Conservation (phyloP, 164 flowering plant species). For the Euptelea pleiosperma region DNA sequence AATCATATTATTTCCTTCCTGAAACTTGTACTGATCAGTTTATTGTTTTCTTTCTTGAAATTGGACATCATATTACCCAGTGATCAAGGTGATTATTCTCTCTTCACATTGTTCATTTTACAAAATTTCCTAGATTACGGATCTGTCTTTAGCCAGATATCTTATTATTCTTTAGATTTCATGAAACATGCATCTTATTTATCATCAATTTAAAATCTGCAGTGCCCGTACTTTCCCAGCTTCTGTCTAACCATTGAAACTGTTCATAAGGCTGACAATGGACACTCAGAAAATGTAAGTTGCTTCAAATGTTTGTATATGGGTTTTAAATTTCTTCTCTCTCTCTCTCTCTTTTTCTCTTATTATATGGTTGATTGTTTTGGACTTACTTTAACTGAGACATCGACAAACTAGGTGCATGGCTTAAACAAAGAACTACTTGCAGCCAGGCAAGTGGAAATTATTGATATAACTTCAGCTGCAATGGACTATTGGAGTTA, state of each 20-base stretch:
- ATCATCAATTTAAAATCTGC: constrained; percentile 17
- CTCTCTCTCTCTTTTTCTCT: not conserved
- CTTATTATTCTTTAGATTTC: not conserved
- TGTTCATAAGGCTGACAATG: constrained; percentile 55
- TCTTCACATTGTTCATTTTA: not conserved
- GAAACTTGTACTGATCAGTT: constrained; percentile 16
- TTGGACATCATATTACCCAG: constrained; percentile 27
- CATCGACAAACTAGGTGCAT: constrained; percentile 43
- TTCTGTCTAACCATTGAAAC: constrained; percentile 56
- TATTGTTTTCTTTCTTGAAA: constrained; percentile 13
- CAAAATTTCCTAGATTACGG: not conserved
- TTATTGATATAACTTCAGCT: constrained; percentile 52
- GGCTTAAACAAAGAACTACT: constrained; percentile 50
- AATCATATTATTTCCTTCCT: not conserved
- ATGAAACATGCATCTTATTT: not conserved
- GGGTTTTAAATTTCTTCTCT: not conserved
- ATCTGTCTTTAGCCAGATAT: not conserved
- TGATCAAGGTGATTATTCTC: constrained; percentile 43
- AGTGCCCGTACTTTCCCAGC: constrained; percentile 66
- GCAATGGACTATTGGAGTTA: constrained; percentile 64
- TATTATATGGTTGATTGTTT: not conserved
- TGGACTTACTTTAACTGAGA: constrained; percentile 1
- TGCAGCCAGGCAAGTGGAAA: constrained; percentile 55
- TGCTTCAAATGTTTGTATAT: constrained; percentile 2
- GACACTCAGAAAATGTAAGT: constrained; percentile 66